Conservation (phyloP, 2,329 filamentous ascomycete genomes). For the Myriosclerotinia duriaeana region DNA sequence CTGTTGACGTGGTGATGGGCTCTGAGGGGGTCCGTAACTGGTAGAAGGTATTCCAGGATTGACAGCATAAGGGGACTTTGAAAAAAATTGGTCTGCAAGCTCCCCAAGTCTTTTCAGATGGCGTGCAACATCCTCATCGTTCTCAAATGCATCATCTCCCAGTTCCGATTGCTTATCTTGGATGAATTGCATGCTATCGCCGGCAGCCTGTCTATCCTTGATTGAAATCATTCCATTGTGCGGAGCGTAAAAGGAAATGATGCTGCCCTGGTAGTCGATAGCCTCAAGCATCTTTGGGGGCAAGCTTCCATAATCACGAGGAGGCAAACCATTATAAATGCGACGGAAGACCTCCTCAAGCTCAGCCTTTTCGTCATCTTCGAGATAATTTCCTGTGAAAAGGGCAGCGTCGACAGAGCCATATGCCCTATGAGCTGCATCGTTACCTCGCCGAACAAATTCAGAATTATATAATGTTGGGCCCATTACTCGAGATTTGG, state of each 20-base stretch:
- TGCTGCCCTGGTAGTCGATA: constrained; percentile 4
- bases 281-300: not conserved
- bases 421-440: constrained; percentile 1
- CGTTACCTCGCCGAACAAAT: not conserved
- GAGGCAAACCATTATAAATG: not conserved
- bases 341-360: not conserved
- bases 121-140: not conserved
- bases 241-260: not conserved
- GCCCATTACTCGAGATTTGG: not conserved
- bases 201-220: constrained; percentile 1
- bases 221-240: not conserved
- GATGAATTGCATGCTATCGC: not conserved
- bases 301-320: not conserved
- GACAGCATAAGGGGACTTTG: not conserved
- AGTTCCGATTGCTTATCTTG: not conserved
- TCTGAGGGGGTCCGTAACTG: constrained; percentile 1
- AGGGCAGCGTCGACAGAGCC: not conserved
- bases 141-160: not conserved
- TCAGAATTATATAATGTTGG: not conserved
- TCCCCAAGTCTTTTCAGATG: not conserved
- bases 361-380: not conserved
- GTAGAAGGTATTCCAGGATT: not conserved
- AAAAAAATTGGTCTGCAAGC: not conserved
- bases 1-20: too few species aligned
- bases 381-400: not conserved